These are phyloP conservation scores for Xylariaceae sp. DNA, from an alignment of 2,329 filamentous ascomycete species.

Conservation along the genomic window DNA sequence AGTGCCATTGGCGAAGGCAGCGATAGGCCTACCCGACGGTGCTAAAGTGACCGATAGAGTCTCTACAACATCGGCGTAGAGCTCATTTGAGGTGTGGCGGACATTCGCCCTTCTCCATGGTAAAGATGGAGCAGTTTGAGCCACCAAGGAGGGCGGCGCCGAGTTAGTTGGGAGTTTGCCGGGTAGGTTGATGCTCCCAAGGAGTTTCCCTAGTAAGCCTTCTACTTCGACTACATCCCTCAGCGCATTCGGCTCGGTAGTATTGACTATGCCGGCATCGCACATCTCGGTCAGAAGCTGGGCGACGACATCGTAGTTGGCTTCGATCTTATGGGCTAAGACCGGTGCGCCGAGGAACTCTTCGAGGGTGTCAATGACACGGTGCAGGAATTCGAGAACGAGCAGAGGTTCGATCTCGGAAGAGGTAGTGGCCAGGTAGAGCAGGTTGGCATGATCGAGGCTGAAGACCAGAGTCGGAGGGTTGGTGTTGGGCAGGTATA, in stretches of 20 bases:
- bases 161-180: constrained; percentile 45
- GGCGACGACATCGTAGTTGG: constrained; percentile 87
- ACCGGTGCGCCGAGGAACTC: constrained; percentile 90
- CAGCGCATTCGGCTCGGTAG: constrained; percentile 89
- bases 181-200: constrained; percentile 82
- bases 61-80: constrained; percentile 95
- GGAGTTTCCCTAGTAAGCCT: constrained; percentile 80
- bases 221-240: constrained; percentile 90
- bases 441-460: constrained; percentile 77
- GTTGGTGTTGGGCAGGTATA: constrained; percentile 77
- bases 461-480: constrained; percentile 88
- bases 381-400: constrained; percentile 89
- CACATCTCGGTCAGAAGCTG: constrained; percentile 95
- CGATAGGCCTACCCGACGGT: constrained; percentile 81
- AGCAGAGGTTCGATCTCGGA: constrained; percentile 84
- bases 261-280: constrained; percentile 83
- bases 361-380: constrained; percentile 86
- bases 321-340: constrained; percentile 80
- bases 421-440: constrained; percentile 82
- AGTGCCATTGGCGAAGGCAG: constrained; percentile 84
- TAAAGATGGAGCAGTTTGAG: constrained; percentile 53
- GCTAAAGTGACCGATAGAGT: constrained; percentile 83
- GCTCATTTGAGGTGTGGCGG: constrained; percentile 90
- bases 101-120: constrained; percentile 93
- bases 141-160: constrained; percentile 36